Evolutionary conservation across 176 grass and related monocot species (phyloP), one percentile per base, ranked within the genome.

Genomic region (Musa troglodytarum): DNA sequence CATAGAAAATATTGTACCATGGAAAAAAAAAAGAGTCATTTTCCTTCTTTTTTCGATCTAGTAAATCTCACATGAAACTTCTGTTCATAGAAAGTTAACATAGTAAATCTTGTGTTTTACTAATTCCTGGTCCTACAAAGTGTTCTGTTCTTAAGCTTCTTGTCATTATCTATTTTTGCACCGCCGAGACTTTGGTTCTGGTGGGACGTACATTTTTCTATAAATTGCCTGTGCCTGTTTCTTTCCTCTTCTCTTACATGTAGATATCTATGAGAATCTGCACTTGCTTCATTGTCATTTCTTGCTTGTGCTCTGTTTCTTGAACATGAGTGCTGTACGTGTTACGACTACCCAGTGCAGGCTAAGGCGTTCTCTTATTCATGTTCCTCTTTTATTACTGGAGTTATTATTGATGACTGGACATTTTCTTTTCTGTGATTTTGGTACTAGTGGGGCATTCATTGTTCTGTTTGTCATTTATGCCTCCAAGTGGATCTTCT

Each of bases 61-160:
- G 34, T 43, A 43, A 43, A 43, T 43, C 34, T 43, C 34, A 0
- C 34, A 43, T 6, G 34, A 43, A 43, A 43, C 34, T 43, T 43
- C 1, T n/a, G 16, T 61, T 61, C 1, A 61, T 20, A 1, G 14
- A n/a, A 61, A 19, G 19, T n/a, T 15, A 61, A n/a, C 57, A 0
- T 69, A 19, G 49, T 15, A 17, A 17, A 49, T 49, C 49, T 50
- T 29, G 13, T 49, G 28, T 26, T 10, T 2, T n/a, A 14, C 19
- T 14, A 10, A 23, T 19, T 73, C 50, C 34, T 43, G 4, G 34
- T 43, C 34, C 34, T 43, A 0, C 34, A 43, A 43, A 43, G 34
- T 73, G 52, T 52, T 73, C 11, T 56, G 23, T 73, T 73, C 52
- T 73, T 73, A n/a, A 61, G 8, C 15, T 9, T 70, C 67, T 15